Evolutionary conservation across 2,329 filamentous ascomycete genomes (phyloP).

Genomic region (Metarhizium robertsii): DNA sequence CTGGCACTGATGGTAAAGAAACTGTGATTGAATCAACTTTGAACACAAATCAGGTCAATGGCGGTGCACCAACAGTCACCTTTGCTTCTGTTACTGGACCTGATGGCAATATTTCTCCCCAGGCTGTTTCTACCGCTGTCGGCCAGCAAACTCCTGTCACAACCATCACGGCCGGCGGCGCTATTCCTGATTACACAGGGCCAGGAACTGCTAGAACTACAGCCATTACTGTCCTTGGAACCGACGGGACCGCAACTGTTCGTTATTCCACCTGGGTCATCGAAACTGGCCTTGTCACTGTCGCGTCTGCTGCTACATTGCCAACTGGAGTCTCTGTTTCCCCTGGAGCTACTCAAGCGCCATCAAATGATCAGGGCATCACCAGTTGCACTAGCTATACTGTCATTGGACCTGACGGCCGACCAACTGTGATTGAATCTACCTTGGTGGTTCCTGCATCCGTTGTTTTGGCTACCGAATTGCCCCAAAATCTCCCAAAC

Average conservation of each 20-base stretch:
- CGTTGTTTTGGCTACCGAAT: conserved; percentile 6
- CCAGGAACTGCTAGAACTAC: conserved; percentile 4
- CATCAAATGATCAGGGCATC: conserved; percentile 5
- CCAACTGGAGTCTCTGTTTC: background rate
- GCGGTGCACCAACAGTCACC: background rate
- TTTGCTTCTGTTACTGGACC: background rate
- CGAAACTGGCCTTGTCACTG: conserved; percentile 3
- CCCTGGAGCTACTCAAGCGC: background rate
- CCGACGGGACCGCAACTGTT: conserved; percentile 7
- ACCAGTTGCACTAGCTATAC: conserved; percentile 15
- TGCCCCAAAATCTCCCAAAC: conserved; percentile 6
- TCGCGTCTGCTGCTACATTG: conserved; percentile 1
- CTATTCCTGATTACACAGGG: conserved; percentile 3
- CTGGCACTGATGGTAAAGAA: conserved; percentile 13
- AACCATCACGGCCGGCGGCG: conserved; percentile 5
- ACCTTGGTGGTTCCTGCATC: conserved; percentile 19
- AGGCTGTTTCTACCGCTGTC: background rate
- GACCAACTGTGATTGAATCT: conserved; percentile 25
- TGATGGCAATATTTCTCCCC: conserved; percentile 1
- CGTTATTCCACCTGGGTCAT: conserved; percentile 7
- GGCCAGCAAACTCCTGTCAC: conserved; percentile 4
- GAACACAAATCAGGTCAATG: conserved; percentile 1
- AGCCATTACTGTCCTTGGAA: conserved; percentile 4
- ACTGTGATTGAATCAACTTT: conserved; percentile 24
- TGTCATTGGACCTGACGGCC: conserved; percentile 22